Percentiles rank a stretch among this genome's conserved stretches.
Conservation (phyloP, 495 filamentous ascomycete species). For the Pyrenula aspistea region DNA sequence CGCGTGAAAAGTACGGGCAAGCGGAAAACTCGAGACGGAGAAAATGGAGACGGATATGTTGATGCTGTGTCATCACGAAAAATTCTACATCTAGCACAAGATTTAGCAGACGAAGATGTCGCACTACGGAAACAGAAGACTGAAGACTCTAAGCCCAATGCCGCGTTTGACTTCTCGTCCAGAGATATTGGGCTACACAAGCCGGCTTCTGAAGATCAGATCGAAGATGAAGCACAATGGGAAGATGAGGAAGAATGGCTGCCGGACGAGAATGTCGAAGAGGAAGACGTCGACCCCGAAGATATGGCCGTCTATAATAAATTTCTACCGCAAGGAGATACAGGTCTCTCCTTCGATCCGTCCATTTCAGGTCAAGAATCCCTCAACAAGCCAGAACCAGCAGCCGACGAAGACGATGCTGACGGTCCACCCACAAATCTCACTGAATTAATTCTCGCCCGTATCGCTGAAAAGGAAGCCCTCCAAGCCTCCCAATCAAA, state of each 20-base stretch:
- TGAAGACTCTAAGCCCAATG: slow-evolving; percentile 27
- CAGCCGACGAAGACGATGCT: slow-evolving; percentile 28
- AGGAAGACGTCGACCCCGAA: slow-evolving; percentile 77
- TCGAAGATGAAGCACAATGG: slow-evolving; percentile 42
- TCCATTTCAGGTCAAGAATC: slow-evolving; percentile 22
- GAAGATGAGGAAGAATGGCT: slow-evolving; percentile 45
- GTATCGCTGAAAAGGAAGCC: slow-evolving; percentile 87
- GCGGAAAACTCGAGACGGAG: slow-evolving; percentile 39
- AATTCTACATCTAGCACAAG: slow-evolving; percentile 77
- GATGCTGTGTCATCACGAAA: slow-evolving; percentile 79
- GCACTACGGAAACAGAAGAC: slow-evolving; percentile 27
- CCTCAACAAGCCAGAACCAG: slow-evolving; percentile 22
- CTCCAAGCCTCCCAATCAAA: slow-evolving; percentile 29
- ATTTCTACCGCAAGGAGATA: slow-evolving; percentile 55
- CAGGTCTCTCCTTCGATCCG: slow-evolving; percentile 38
- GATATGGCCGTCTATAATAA: slow-evolving; percentile 85
- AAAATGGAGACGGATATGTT: slow-evolving; percentile 56
- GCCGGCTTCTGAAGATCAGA: slow-evolving; percentile 34
- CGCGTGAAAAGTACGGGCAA: slow-evolving; percentile 42
- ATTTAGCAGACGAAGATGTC: slow-evolving; percentile 65
- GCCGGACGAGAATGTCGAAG: slow-evolving; percentile 56
- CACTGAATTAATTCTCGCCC: slow-evolving; percentile 81
- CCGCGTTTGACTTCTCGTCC: slow-evolving; percentile 56
- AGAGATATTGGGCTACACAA: slow-evolving; percentile 21
- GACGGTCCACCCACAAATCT: slow-evolving; percentile 60